A percentile compares a stretch with the other conserved stretches of the same genome.
Evolutionary conservation across 768 basidiomycete genomes (phyloP).

Genomic region (Candolleomyces aberdarensis): DNA sequence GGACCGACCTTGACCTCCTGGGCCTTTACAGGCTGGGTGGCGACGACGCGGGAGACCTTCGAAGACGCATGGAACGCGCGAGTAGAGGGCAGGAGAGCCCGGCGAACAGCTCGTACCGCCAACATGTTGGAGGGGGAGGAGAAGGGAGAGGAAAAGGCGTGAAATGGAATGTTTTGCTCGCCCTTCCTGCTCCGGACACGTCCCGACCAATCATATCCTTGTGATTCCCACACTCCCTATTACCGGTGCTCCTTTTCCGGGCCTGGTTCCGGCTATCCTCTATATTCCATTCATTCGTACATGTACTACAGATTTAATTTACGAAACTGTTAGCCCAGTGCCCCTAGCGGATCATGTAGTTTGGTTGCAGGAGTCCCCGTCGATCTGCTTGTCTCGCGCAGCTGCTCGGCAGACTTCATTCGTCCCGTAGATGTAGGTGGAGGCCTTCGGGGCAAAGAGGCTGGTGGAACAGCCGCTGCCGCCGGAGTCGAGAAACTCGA

Average conservation of each 20-base stretch:
- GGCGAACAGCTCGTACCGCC: conserved; percentile 59
- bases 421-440: conserved; percentile 42
- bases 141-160: conserved; percentile 16
- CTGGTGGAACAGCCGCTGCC: conserved; percentile 28
- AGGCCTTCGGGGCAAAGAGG: conserved; percentile 49
- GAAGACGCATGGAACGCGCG: conserved; percentile 69
- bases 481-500: conserved; percentile 41
- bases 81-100: conserved; percentile 44
- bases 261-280: not conserved
- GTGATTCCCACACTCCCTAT: conserved; percentile 29
- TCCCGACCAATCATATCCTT: conserved; percentile 41
- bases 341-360: conserved; percentile 43
- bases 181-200: conserved; percentile 20
- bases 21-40: conserved; percentile 74
- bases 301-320: conserved; percentile 9
- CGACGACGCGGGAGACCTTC: conserved; percentile 56
- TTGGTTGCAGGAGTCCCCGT: not conserved
- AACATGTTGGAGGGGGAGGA: conserved; percentile 47
- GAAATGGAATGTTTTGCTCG: not conserved
- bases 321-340: conserved; percentile 14
- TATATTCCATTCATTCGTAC: not conserved
- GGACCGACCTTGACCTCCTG: conserved; percentile 71
- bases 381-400: too few relatives aligned
- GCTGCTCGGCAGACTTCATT: conserved; percentile 21
- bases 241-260: conserved; percentile 14